These are phyloP conservation scores for Termitomyces sp. DNA, from an alignment of 768 basidiomycete genomes.

Conservation along the genomic window DNA sequence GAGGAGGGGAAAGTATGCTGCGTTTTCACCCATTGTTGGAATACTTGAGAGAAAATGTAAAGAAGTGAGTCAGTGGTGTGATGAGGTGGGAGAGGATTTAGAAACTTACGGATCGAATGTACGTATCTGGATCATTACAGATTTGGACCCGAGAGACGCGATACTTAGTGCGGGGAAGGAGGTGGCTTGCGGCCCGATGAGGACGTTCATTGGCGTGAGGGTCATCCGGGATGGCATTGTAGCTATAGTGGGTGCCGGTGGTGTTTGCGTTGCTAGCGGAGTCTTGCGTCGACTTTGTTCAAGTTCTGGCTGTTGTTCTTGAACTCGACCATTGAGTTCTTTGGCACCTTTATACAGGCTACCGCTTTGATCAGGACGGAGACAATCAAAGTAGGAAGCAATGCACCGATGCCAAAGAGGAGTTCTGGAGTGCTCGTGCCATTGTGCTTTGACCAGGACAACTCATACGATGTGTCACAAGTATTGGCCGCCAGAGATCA, in stretches of 20 bases:
- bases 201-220: slow-evolving; percentile 5
- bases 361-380: not conserved
- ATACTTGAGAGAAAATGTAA: not conserved
- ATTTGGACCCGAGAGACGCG: slow-evolving; percentile 3
- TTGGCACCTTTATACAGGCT: not conserved
- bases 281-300: not conserved
- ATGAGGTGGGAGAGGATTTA: not conserved
- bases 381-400: not conserved
- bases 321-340: not conserved
- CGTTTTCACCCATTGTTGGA: not conserved
- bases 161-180: slow-evolving; percentile 3
- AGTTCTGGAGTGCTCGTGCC: too few species aligned
- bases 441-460: not conserved
- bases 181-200: not conserved
- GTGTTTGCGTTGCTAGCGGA: not conserved
- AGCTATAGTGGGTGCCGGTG: not conserved
- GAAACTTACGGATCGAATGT: not conserved
- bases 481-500: not conserved
- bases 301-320: not conserved
- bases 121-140: slow-evolving; percentile 8
- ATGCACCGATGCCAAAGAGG: not conserved
- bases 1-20: not conserved
- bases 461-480: not conserved
- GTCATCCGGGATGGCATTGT: slow-evolving; percentile 5
- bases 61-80: not conserved